A percentile compares a stretch with the other conserved stretches of the same genome.
Conservation (phyloP, 805 yeast species). For the Candida palmyrensis region DNA sequence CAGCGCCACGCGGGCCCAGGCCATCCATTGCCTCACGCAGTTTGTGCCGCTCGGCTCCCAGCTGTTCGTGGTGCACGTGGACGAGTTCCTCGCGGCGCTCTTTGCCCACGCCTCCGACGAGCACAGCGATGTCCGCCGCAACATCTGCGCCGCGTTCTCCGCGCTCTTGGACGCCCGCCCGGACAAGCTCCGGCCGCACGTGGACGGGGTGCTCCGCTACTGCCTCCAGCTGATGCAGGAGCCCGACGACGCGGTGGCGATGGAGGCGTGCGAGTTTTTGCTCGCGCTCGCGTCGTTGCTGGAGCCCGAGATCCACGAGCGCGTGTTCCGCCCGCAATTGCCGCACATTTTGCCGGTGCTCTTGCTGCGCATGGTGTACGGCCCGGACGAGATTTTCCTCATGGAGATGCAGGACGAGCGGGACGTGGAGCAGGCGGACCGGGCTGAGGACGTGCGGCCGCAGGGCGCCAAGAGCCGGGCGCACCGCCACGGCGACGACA, state of each 20-base stretch:
- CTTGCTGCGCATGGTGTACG: constrained; percentile 78
- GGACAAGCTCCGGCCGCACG: constrained; percentile 72
- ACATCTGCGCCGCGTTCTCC: constrained; percentile 74
- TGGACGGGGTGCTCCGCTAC: constrained; percentile 82
- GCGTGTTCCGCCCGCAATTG: constrained; percentile 52
- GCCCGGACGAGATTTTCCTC: constrained; percentile 70
- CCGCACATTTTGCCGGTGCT: constrained; percentile 69
- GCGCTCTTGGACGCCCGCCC: constrained; percentile 71
- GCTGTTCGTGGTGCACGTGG: constrained; percentile 57
- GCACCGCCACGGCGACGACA: constrained; percentile 27
- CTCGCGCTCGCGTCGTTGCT: constrained; percentile 69
- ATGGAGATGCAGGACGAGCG: constrained; percentile 62
- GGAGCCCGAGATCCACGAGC: constrained; percentile 28
- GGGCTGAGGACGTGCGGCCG: constrained; percentile 85
- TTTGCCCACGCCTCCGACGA: constrained; percentile 66
- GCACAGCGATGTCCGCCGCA: constrained; percentile 57
- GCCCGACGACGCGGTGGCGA: constrained; percentile 59
- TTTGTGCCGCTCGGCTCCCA: constrained; percentile 69
- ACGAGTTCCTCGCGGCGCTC: constrained; percentile 56
- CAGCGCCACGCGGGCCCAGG: constrained; percentile 46
- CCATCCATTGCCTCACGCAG: constrained; percentile 71
- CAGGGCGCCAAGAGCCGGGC: constrained; percentile 63
- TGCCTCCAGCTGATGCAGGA: constrained; percentile 73
- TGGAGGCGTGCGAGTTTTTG: constrained; percentile 91
- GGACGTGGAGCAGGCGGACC: constrained; percentile 73